A percentile compares a stretch with the other conserved stretches of the same genome.
These are phyloP conservation scores for Theobroma grandiflorum DNA, from an alignment of 441 rosid species.

Conservation along the genomic window DNA sequence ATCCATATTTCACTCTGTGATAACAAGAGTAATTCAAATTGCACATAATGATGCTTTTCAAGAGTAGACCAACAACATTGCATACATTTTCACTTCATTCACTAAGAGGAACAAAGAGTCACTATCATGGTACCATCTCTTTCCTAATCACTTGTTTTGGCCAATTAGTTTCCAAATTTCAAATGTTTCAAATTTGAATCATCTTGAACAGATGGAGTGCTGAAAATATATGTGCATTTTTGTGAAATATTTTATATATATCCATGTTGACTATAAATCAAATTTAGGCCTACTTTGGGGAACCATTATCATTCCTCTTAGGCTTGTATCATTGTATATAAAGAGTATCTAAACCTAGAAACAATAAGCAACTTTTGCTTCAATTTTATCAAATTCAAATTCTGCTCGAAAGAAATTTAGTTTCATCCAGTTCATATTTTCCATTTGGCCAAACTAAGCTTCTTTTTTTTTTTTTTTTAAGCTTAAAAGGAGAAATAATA, in stretches of 20 bases:
- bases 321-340: background rate
- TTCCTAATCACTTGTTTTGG: too few relatives aligned
- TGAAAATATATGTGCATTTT: background rate
- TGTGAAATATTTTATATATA: background rate
- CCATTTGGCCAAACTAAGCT: background rate
- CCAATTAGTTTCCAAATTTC: background rate
- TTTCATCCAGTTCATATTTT: background rate
- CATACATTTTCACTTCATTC: too few relatives aligned
- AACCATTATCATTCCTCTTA: background rate
- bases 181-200: background rate
- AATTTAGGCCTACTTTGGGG: background rate
- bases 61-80: too few relatives aligned
- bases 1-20: too few relatives aligned
- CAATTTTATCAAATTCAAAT: background rate
- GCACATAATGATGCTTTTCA: too few relatives aligned
- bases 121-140: too few relatives aligned
- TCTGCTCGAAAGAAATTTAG: background rate
- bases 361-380: constrained; percentile 7
- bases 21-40: too few relatives aligned
- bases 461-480: too few relatives aligned
- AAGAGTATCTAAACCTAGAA: background rate
- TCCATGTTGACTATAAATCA: background rate
- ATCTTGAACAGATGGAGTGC: background rate
- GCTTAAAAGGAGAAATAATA: background rate
- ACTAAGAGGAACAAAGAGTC: too few relatives aligned